Evolutionary conservation across 768 basidiomycete genomes (phyloP), one percentile per base, ranked within the genome.

Genomic region (Boletus reticulatus): DNA sequence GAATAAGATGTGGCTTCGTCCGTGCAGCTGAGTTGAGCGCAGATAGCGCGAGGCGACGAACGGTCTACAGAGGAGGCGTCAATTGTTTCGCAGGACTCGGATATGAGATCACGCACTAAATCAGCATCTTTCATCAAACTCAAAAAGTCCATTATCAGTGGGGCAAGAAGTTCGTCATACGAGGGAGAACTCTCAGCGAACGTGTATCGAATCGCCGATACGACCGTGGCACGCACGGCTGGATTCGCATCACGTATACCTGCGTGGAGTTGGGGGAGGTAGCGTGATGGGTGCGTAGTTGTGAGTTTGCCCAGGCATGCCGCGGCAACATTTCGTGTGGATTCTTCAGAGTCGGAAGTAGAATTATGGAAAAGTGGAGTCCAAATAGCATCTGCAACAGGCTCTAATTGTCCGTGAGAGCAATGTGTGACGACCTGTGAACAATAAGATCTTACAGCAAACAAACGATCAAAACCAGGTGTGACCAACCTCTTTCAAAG

Each of bases 241-340:
- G 89, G 80, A 62, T 83, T 85, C 17, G 75, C 68, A 61, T 93
- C 89, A 31, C 69, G 76, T 65, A 92, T 85, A 43, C 87, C 85
- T 43, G 82, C 91, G 65, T 98, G 94, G 11, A 99, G 83, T 64
- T 97, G 92, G 3, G 94, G 92, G 17, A 98, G 78, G 70, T 96
- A 99, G 62, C 85, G 86, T 0, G 87, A 84, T 5, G 97, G 94
- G 54, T 94, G 89, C 1, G 92, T 90, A 0, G 91, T 92, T 0
- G 94, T 95, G 31, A 99, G 78, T 72, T 98, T 97, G 34, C 97
- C 97, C 17, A 99, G 81, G 68, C 95, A 98, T 4, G 96, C 95
- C 44, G 97, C 94, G 24, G 95, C 93, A 37, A 98, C 92, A 67
- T 97, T 98, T 48, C 95, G 79, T 1, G 92, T 89, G 9, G 89